phyloP scores from a whole-genome alignment of 2,329 filamentous ascomycete genomes.

The Neofusicoccum cordaticola region DNA sequence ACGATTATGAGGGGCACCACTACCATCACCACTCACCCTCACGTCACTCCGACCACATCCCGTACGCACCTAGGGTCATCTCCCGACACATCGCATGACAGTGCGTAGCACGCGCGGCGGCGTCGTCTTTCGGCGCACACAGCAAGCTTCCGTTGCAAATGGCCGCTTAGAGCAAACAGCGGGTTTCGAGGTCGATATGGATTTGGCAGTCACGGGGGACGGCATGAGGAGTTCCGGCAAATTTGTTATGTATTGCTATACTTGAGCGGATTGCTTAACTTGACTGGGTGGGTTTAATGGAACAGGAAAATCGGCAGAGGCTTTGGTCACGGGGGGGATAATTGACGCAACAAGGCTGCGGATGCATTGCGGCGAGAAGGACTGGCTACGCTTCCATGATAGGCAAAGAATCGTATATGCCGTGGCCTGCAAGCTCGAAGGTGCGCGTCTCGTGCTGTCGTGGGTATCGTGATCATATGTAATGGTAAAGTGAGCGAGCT shows the following conservation, averaged over 20 bases:
- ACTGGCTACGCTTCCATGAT: too few species aligned
- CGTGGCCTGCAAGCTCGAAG: too few species aligned
- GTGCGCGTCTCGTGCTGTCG: too few species aligned
- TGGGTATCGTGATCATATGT: too few species aligned
- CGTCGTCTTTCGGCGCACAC: not conserved
- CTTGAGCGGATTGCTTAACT: too few species aligned
- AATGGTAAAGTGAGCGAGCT: too few species aligned
- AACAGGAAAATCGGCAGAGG: too few species aligned
- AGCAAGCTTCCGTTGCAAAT: not conserved
- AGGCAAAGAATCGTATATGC: too few species aligned
- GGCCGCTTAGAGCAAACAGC: not conserved
- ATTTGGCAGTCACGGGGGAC: not conserved
- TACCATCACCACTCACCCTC: not conserved
- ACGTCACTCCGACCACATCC: not conserved
- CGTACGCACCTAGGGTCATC: slow-evolving; percentile 5
- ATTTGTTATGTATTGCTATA: not conserved
- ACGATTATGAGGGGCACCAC: not conserved
- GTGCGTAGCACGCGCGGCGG: not conserved
- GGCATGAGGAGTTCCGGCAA: not conserved
- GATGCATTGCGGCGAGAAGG: too few species aligned
- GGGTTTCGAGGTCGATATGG: not conserved
- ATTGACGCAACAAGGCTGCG: too few species aligned
- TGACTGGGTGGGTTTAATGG: too few species aligned
- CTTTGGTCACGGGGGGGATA: too few species aligned
- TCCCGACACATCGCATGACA: slow-evolving; percentile 7